phyloP scores from a whole-genome alignment of 78 protist species.

The Emiliania huxleyi region DNA sequence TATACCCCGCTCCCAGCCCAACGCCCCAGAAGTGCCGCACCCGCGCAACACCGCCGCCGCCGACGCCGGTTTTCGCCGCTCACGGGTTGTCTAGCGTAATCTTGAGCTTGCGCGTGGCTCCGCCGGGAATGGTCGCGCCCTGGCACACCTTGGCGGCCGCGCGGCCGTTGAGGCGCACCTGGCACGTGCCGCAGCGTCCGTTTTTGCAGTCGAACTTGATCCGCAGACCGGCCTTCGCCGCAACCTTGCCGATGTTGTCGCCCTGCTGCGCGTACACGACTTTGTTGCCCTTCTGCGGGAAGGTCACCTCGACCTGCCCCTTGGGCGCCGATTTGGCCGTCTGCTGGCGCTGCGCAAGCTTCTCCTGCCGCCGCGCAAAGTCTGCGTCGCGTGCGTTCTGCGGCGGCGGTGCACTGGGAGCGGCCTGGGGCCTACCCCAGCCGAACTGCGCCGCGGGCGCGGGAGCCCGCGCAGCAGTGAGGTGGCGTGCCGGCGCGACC shows the following conservation, averaged over 20 bases:
- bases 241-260: not conserved
- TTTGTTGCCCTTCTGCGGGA: slow-evolving; percentile 16
- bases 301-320: not conserved
- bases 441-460: no score
- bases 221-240: not conserved
- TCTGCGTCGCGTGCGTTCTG: no score
- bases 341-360: not conserved
- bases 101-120: not conserved
- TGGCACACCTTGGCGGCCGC: not conserved
- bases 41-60: no score
- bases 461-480: no score
- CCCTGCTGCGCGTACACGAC: not conserved
- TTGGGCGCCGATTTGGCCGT: not conserved
- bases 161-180: not conserved
- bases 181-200: not conserved
- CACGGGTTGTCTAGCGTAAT: slow-evolving; percentile 13
- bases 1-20: no score
- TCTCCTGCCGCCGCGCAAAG: not conserved
- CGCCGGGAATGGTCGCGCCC: not conserved
- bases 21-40: no score
- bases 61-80: no score
- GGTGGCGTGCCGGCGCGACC: no score
- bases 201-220: slow-evolving; percentile 18
- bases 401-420: no score
- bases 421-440: no score